Evolutionary conservation across 345 rosid genomes (phyloP).

Genomic region (Populus ilicifolia): DNA sequence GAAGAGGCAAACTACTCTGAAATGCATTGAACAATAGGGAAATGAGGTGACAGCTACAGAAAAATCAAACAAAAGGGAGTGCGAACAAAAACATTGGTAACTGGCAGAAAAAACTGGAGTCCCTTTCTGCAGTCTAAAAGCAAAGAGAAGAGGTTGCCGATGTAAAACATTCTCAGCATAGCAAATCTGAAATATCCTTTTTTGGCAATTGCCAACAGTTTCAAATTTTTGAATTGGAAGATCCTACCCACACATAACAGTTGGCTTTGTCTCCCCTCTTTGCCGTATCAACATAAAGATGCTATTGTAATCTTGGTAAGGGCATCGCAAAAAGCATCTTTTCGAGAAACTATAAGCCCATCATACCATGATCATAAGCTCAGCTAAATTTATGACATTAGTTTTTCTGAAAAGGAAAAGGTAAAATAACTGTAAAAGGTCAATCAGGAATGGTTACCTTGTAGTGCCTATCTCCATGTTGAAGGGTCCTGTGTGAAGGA

Average conservation of each 20-base stretch:
- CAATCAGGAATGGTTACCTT: constrained; percentile 26
- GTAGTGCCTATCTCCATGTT: constrained; percentile 40
- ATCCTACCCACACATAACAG: too few species aligned
- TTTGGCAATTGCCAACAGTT: too few species aligned
- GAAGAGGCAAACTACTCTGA: background rate
- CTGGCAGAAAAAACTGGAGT: background rate
- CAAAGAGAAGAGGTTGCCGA: background rate
- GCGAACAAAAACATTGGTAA: background rate
- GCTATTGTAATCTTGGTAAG: too few species aligned
- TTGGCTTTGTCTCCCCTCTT: too few species aligned
- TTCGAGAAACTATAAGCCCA: too few species aligned
- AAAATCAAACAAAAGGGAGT: background rate
- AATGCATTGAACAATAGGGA: background rate
- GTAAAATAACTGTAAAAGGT: background rate
- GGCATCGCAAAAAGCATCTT: too few species aligned
- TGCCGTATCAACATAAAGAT: too few species aligned
- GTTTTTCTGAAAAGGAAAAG: background rate
- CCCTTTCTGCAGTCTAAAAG: background rate
- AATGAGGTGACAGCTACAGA: background rate
- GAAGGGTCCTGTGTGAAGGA: background rate
- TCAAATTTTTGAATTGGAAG: too few species aligned
- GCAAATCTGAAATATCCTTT: too few species aligned
- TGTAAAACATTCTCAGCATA: too few species aligned
- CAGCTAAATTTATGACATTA: too few species aligned
- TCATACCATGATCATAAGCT: too few species aligned